phyloP scores from a whole-genome alignment of 768 basidiomycete genomes.

The Rubroboletus pulcherrimus region DNA sequence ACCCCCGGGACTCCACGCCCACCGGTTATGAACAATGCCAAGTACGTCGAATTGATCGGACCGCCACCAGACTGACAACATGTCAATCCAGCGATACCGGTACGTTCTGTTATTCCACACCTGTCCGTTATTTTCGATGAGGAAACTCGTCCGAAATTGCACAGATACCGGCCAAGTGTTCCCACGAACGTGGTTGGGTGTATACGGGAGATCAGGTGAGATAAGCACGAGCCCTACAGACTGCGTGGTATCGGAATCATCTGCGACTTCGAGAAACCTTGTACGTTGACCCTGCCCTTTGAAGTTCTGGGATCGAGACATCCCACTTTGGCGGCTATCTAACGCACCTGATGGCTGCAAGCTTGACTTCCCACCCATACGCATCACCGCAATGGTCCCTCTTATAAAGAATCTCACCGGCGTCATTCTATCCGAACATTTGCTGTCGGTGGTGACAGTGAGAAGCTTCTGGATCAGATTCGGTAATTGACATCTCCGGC shows the following conservation, averaged over 20 bases:
- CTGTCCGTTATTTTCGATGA: neutral
- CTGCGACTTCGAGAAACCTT: neutral
- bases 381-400: neutral
- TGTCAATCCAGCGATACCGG: neutral
- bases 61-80: neutral
- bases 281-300: neutral
- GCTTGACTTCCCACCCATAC: too few species aligned
- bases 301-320: neutral
- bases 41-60: neutral
- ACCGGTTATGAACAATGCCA: neutral
- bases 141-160: neutral
- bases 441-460: neutral
- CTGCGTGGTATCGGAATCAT: neutral
- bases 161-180: neutral
- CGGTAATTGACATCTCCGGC: slow-evolving; percentile 9
- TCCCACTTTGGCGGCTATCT: neutral
- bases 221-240: neutral
- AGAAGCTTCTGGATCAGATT: slow-evolving; percentile 6
- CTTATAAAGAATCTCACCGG: slow-evolving; percentile 4
- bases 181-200: neutral
- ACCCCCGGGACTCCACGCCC: neutral
- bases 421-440: slow-evolving; percentile 6
- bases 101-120: neutral
- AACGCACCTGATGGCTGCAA: neutral
- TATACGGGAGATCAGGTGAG: neutral